Base-by-base conservation (phyloP, 164 flowering plant species). In the Brasenia schreberi region DNA sequence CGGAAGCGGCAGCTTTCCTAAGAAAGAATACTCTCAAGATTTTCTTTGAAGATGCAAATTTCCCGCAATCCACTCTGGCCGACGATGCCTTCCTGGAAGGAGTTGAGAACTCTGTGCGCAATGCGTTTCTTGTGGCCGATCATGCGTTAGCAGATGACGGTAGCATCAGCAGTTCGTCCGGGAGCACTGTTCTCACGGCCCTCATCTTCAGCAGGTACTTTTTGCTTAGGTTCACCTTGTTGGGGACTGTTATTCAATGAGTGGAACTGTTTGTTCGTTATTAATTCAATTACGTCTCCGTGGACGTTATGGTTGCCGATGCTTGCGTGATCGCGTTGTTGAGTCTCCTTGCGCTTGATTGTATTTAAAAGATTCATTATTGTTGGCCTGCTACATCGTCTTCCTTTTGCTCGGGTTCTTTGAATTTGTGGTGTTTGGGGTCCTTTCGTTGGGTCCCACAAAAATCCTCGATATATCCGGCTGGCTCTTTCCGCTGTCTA, bases 111-210 rank as follows among this genome's bases (percentile, higher is more conserved):
- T 87, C 86, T 63, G 73, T 85, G 19, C 80, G 82, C 4, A 77
- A 71, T 62, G 79, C 97, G 18, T 93, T 85, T 77, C 87, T 83
- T 75, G 63, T 74, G 43, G 92, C 90, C 14, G 98, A 93, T 74
- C 71, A 65, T 18, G 94, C 96, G 53, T 74, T 93, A 73, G 92
- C 87, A 5, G 87, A 86, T 76, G 97, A 93, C 59, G 44, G 73
- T 65, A 77, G 75, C 42, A 83, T 93, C 27, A 82, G 81, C 70
- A 75, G 76, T 61, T 85, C 86, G 9, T 83, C 91, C 63, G 98
- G 98, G 62, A 91, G 97, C 7, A 93, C 98, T 17, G 96, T 92
- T 5, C 76, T 89, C 44, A 82, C 96, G 63, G 98, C 89, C 65
- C 53, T 90, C 63, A 63, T 93, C 64, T 74, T 89, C 68, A 97